Evolutionary conservation across 2,329 filamentous ascomycete species (phyloP), one percentile per base, ranked within the genome.

Genomic region (Neonectria sp.): DNA sequence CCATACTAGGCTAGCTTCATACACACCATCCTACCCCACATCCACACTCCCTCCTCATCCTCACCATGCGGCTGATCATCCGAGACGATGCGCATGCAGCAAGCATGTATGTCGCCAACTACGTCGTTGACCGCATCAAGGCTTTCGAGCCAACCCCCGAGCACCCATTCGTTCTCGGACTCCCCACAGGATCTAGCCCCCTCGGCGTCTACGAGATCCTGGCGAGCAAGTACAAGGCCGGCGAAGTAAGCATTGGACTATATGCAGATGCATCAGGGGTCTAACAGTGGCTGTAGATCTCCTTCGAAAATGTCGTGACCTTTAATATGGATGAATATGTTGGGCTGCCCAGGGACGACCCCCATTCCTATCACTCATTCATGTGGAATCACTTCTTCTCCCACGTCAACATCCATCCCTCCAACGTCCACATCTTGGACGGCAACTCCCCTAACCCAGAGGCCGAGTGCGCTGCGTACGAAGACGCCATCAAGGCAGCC

Each of bases 261-360:
- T 12, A 43, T 55, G 35, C 3, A 58, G n/a, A 45, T 45, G 40
- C 8, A 35, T 40, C 31, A 25, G 12, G 29, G 9, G 11, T 67
- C 64, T 55, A 64, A 67, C 37, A 35, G 24, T 49, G 24, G 35
- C 37, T 76, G 73, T 78, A 93, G 78, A 91, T 97, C 76, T 95
- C 93, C 1, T 97, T 97, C 79, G 91, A 92, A 77, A 89, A 97
- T 91, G 93, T 97, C 76, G 89, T 96, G 78, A 97, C 94, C 29
- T 97, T 97, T 86, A 96, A 96, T 82, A 96, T 96, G 94, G 94
- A 97, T 82, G 94, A 97, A 83, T 97, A 97, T 77, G 93, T 96
- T 72, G 93, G 92, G 64, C 88, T 97, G 69, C 91, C 93, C 37
- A 90, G 93, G 76, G 93, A 95, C 75, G 93, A 97, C 79, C 91